A percentile compares a stretch with the other conserved stretches of the same genome.
Evolutionary conservation across 345 rosid species (phyloP).

Genomic region (Lepidium didymum): DNA sequence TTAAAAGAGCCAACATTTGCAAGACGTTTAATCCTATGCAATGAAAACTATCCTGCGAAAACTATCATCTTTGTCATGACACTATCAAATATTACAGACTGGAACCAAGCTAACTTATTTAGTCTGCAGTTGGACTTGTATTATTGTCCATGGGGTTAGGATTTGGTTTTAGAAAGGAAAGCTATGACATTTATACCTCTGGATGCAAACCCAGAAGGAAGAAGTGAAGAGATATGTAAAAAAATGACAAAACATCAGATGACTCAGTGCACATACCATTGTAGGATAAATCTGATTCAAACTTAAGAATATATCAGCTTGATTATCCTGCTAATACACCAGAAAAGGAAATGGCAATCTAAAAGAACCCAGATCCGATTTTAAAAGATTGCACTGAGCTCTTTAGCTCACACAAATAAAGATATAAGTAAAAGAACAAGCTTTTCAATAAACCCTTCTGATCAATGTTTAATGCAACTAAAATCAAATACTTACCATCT

Average conservation of each 20-base stretch:
- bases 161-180: not conserved
- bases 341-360: not conserved
- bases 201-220: not conserved
- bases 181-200: not conserved
- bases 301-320: not conserved
- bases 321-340: not conserved
- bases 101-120: not conserved
- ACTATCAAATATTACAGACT: not conserved
- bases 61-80: not conserved
- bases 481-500: slow-evolving; percentile 38
- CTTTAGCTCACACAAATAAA: not conserved
- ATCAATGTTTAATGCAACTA: not conserved
- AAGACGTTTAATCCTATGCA: not conserved
- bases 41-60: not conserved
- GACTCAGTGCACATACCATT: not conserved
- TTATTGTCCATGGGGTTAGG: not conserved
- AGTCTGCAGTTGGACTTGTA: not conserved
- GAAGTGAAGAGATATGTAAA: not conserved
- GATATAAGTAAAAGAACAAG: not conserved
- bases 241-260: not conserved
- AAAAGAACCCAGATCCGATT: not conserved
- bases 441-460: not conserved
- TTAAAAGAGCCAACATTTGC: not conserved
- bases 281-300: not conserved
- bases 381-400: not conserved